Percentiles rank a stretch among this genome's conserved stretches.
These are phyloP conservation scores for Saccharomycopsis crataegensis DNA, from an alignment of 1,139 yeast species.

Conservation along the genomic window DNA sequence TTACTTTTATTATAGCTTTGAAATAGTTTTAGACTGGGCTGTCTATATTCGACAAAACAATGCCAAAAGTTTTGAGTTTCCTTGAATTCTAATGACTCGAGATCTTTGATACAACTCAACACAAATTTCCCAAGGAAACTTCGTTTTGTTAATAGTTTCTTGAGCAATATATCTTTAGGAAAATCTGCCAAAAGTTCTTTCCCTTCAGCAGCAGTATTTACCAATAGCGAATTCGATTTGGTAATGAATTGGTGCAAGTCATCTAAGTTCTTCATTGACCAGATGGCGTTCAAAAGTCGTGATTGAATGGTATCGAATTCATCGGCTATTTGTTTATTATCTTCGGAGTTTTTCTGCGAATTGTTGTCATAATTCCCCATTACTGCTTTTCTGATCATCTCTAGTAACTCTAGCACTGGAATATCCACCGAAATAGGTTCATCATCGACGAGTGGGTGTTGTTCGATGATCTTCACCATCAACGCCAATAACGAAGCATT, in stretches of 20 bases:
- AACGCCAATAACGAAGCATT: slow-evolving; percentile 31
- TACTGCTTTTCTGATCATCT: slow-evolving; percentile 20
- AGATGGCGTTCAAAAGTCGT: slow-evolving; percentile 24
- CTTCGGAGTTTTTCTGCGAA: slow-evolving; percentile 16
- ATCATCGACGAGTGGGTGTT: slow-evolving; percentile 22
- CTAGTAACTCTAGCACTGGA: slow-evolving; percentile 22
- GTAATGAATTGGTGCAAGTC: slow-evolving; percentile 28
- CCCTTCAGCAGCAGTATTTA: slow-evolving; percentile 24
- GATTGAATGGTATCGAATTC: slow-evolving; percentile 21
- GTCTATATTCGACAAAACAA: slow-evolving; percentile 46
- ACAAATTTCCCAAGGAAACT: slow-evolving; percentile 40
- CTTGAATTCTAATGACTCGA: slow-evolving; percentile 51
- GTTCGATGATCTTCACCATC: slow-evolving; percentile 31
- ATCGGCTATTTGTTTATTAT: slow-evolving; percentile 1
- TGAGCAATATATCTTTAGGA: slow-evolving; percentile 20
- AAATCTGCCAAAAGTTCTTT: slow-evolving; percentile 18
- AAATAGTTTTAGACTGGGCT: slow-evolving; percentile 22
- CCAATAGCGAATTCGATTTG: slow-evolving; percentile 25
- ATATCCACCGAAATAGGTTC: slow-evolving; percentile 22
- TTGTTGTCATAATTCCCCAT: slow-evolving; percentile 20
- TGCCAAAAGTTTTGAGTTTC: slow-evolving; percentile 47
- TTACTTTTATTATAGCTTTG: background rate
- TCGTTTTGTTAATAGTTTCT: slow-evolving; percentile 26
- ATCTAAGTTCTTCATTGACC: slow-evolving; percentile 26
- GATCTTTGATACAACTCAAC: slow-evolving; percentile 38